Base-by-base conservation (phyloP, 164 flowering plant species). In the Tinospora cordifolia region DNA sequence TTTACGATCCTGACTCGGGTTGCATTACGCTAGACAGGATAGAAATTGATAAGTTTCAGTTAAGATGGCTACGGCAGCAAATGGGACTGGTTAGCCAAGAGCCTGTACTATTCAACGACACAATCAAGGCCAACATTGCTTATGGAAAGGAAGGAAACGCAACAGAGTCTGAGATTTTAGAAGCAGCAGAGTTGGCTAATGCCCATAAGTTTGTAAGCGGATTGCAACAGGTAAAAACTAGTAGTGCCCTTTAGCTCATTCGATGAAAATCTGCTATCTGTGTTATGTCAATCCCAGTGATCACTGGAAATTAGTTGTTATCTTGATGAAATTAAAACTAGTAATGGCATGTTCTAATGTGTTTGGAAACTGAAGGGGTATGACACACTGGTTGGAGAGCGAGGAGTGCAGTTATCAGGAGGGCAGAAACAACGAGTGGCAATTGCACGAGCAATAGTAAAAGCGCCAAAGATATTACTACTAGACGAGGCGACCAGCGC, bases 61-160 rank as follows among this genome's bases (percentile, higher is more conserved):
- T 80, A 3, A 75, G 68, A 46, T 80, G 79, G 83, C 25, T 71
- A 69, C 76, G 70, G 78, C 90, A 84, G 68, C 93, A 89, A 62
- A 88, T 87, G 88, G 91, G 91, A 8, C 81, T 87, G 19, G 93
- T 88, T 5, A 83, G 88, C 82, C 93, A 88, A 79, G 93, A 86
- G 47, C 92, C 80, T 15, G 65, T 71, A 10, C 54, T 77, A 63
- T 77, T 77, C 69, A 78, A 71, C 36, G 78, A 54, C 7, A 69
- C 75, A 39, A 78, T 78, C 44, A 69, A 75, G 41, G 73, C 71
- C 14, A 75, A 75, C 46, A 72, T 78, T 49, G 81, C 78, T 0
- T 78, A 72, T 36, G 81, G 81, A 13, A 72, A 78, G 68, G 71
- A 75, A 38, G 78, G 78, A 47, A 58, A 36, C 19, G 72, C 72